phyloP scores from a whole-genome alignment of 129 eudicot genomes.

The Lonicera japonica region DNA sequence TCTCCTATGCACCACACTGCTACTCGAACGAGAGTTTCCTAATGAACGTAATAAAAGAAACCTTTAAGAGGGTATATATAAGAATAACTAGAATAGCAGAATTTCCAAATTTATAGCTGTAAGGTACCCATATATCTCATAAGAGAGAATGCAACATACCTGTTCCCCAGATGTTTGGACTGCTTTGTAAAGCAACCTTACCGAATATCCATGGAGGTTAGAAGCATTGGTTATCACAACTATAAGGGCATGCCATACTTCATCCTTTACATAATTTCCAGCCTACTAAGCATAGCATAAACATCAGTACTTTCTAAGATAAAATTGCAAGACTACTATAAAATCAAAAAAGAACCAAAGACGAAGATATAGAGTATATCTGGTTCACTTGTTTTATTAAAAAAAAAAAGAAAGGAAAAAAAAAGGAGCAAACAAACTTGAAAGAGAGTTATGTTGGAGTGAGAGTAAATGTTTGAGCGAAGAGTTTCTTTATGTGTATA shows the following conservation, averaged over 20 bases:
- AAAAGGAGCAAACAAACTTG: too few relatives aligned
- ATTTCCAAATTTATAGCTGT: neutral
- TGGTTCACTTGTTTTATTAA: neutral
- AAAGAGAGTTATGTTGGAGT: neutral
- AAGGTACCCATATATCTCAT: neutral
- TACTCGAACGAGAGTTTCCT: constrained; percentile 92
- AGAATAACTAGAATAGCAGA: neutral
- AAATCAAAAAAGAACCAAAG: neutral
- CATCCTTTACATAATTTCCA: constrained; percentile 89
- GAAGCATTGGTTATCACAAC: constrained; percentile 87
- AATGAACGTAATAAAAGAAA: constrained; percentile 14
- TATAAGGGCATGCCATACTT: constrained; percentile 90
- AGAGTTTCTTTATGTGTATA: too few relatives aligned
- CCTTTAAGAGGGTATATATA: neutral
- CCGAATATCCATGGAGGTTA: constrained; percentile 90
- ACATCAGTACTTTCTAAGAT: constrained; percentile 26
- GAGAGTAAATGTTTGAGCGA: too few relatives aligned
- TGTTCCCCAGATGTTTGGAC: constrained; percentile 80
- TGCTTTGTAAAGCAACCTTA: constrained; percentile 74
- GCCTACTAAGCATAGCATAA: constrained; percentile 58
- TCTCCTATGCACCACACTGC: constrained; percentile 99
- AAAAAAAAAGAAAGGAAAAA: too few relatives aligned
- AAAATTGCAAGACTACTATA: neutral
- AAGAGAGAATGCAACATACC: constrained; percentile 37
- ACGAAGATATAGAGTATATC: neutral